Evolutionary conservation across 2,329 filamentous ascomycete species (phyloP).

Genomic region (Ceratocystis alfenasii): DNA sequence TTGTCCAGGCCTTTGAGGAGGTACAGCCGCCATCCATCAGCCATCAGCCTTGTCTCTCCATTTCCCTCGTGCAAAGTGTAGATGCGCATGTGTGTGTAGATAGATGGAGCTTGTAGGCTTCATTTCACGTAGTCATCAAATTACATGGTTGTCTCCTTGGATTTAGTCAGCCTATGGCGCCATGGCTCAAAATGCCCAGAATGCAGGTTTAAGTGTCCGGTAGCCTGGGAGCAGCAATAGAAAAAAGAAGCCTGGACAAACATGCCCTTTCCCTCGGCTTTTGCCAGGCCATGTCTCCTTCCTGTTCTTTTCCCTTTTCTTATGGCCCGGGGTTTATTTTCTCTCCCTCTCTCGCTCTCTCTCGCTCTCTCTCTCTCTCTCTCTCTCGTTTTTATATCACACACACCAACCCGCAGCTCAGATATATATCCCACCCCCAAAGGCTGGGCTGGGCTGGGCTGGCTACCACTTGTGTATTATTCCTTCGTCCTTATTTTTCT

Average conservation of each 20-base stretch:
- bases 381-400: background rate
- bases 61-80: no score
- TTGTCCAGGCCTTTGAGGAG: no score
- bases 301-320: slow-evolving; percentile 10
- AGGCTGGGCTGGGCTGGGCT: no score
- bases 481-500: slow-evolving; percentile 9
- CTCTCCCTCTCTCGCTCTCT: background rate
- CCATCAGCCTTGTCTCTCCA: no score
- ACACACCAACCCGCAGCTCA: no score
- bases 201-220: slow-evolving; percentile 21
- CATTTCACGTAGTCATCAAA: no score
- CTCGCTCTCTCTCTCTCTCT: background rate
- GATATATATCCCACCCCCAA: no score
- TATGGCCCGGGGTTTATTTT: background rate
- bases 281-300: background rate
- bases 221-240: slow-evolving; percentile 13
- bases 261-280: background rate
- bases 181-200: slow-evolving; percentile 21
- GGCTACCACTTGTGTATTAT: background rate
- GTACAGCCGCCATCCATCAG: no score
- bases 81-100: no score
- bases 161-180: slow-evolving; percentile 16
- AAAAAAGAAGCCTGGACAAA: background rate
- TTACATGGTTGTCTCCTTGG: background rate
- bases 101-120: no score